These are phyloP conservation scores for Mycena sp. DNA, from an alignment of 1,284 basidiomycete genomes.

Conservation along the genomic window DNA sequence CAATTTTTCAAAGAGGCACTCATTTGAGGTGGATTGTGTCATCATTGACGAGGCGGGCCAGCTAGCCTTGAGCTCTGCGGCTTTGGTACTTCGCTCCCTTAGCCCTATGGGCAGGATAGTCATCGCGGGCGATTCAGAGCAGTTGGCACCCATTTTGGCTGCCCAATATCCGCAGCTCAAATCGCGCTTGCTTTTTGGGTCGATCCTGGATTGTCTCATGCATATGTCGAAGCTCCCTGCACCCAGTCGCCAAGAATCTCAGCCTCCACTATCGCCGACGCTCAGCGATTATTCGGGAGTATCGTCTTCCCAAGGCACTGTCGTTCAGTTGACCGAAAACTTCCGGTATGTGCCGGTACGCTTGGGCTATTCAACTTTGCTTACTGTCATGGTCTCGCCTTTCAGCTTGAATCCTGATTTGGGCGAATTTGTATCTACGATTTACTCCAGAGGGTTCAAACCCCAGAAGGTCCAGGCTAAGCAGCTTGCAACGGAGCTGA, in stretches of 20 bases:
- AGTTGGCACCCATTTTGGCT: slow-evolving; percentile 57
- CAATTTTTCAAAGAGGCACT: slow-evolving; percentile 52
- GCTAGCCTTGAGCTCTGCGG: slow-evolving; percentile 52
- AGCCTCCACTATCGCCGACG: slow-evolving; percentile 25
- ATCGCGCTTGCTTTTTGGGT: slow-evolving; percentile 53
- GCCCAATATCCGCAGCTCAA: slow-evolving; percentile 53
- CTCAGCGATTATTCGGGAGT: slow-evolving; percentile 22
- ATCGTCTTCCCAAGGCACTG: slow-evolving; percentile 42
- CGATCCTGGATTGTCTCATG: slow-evolving; percentile 57
- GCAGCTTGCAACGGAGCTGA: slow-evolving; percentile 48
- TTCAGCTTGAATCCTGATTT: slow-evolving; percentile 57
- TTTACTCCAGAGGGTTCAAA: slow-evolving; percentile 56
- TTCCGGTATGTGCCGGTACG: slow-evolving; percentile 45
- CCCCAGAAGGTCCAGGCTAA: slow-evolving; percentile 55
- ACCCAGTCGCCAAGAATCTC: slow-evolving; percentile 29
- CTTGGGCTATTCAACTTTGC: background rate
- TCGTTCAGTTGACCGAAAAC: slow-evolving; percentile 59
- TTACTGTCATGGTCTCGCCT: too few relatives aligned
- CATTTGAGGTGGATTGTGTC: slow-evolving; percentile 51
- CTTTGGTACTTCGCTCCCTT: slow-evolving; percentile 55
- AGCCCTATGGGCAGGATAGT: slow-evolving; percentile 49
- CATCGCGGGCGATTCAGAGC: slow-evolving; percentile 60
- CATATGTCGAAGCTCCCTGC: slow-evolving; percentile 30
- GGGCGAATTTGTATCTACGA: slow-evolving; percentile 59
- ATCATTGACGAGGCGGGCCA: slow-evolving; percentile 61